A percentile compares a stretch with the other conserved stretches of the same genome.
Conservation (phyloP, 768 basidiomycete genomes). For the Phanerodontia chrysosporium region DNA sequence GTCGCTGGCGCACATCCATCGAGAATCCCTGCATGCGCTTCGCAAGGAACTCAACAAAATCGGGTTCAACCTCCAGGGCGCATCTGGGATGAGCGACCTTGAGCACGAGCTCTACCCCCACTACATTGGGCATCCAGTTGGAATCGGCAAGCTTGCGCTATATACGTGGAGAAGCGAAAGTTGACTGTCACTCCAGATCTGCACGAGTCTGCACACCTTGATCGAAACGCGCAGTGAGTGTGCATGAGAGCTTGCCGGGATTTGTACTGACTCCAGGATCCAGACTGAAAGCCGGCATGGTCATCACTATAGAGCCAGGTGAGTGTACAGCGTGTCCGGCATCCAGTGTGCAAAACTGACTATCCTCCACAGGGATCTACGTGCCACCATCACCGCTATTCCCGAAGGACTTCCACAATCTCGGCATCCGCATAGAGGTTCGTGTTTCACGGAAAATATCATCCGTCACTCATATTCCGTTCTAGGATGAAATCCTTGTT, state of each 20-base stretch:
- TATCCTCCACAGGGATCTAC: slow-evolving; percentile 63
- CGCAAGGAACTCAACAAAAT: slow-evolving; percentile 72
- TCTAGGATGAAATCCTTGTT: slow-evolving; percentile 71
- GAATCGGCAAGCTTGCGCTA: slow-evolving; percentile 58
- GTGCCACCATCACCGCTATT: slow-evolving; percentile 78
- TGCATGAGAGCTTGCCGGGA: not conserved
- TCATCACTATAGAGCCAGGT: slow-evolving; percentile 91
- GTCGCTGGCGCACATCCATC: slow-evolving; percentile 75
- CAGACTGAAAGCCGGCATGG: slow-evolving; percentile 81
- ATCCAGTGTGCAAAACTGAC: no score
- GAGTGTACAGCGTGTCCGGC: no score
- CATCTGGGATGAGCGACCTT: slow-evolving; percentile 47
- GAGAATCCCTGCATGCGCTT: slow-evolving; percentile 61
- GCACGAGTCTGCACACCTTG: slow-evolving; percentile 74
- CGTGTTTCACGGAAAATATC: not conserved
- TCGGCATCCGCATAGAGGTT: slow-evolving; percentile 91
- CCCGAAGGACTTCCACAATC: slow-evolving; percentile 85
- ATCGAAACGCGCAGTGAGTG: slow-evolving; percentile 50
- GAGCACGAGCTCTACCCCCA: slow-evolving; percentile 84
- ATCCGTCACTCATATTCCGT: slow-evolving; percentile 6
- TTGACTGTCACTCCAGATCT: slow-evolving; percentile 51
- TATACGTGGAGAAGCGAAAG: not conserved
- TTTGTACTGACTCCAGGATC: not conserved
- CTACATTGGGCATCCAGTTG: slow-evolving; percentile 87
- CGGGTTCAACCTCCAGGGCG: slow-evolving; percentile 58